Evolutionary conservation across 768 basidiomycete species (phyloP).

Genomic region (Tylopilus sp.): DNA sequence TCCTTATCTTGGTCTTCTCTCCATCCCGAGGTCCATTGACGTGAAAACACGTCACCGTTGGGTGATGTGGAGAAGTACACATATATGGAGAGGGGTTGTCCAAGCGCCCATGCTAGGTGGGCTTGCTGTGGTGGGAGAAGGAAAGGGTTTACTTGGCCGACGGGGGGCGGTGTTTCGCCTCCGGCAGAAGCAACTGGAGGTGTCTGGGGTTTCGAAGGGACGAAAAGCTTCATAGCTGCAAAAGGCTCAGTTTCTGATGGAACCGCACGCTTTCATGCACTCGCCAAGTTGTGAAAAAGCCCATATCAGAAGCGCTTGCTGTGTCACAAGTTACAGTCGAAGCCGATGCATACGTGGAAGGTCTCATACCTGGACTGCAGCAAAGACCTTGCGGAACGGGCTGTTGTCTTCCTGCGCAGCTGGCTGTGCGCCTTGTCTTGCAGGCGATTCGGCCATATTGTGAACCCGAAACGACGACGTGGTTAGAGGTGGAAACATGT

Average conservation of each 20-base stretch:
- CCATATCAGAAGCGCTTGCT: slow-evolving; percentile 73
- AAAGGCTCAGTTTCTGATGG: neutral
- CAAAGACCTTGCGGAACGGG: slow-evolving; percentile 34
- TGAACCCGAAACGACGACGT: slow-evolving; percentile 2
- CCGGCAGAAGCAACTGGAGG: slow-evolving; percentile 28
- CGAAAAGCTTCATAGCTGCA: slow-evolving; percentile 45
- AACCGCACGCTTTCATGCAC: slow-evolving; percentile 14
- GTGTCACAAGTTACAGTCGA: slow-evolving; percentile 6
- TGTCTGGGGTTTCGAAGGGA: slow-evolving; percentile 33
- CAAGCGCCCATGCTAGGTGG: slow-evolving; percentile 57
- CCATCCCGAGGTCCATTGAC: slow-evolving; percentile 49
- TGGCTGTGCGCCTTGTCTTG: slow-evolving; percentile 18
- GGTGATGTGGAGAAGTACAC: slow-evolving; percentile 71
- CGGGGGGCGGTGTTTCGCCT: slow-evolving; percentile 10
- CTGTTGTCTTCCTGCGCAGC: slow-evolving; percentile 33
- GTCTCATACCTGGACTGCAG: slow-evolving; percentile 42
- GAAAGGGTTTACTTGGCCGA: slow-evolving; percentile 41
- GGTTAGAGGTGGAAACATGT: neutral
- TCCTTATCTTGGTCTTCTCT: slow-evolving; percentile 44
- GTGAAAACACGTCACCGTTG: slow-evolving; percentile 54
- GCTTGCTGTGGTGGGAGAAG: slow-evolving; percentile 53
- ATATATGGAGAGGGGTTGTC: slow-evolving; percentile 63
- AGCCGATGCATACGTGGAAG: slow-evolving; percentile 4
- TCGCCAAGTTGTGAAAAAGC: slow-evolving; percentile 63
- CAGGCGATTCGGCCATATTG: slow-evolving; percentile 24